Base-by-base conservation (phyloP, 768 basidiomycete genomes). In the Tylopilus intermedius region DNA sequence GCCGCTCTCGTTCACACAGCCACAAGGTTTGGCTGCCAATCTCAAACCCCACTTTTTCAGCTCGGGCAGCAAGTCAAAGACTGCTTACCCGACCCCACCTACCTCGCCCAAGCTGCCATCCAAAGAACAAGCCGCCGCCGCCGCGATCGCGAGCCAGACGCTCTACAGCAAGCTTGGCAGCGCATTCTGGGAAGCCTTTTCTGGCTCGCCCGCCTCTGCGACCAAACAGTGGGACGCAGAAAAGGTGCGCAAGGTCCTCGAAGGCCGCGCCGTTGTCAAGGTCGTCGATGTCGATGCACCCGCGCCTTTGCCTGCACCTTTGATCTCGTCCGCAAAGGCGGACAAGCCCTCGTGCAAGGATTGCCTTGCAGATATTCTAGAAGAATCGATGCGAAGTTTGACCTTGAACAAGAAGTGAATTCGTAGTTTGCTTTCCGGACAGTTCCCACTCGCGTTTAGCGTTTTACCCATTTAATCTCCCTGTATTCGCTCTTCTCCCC, bases 181-280 rank as follows among this genome's bases (percentile, higher is more conserved):
- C 21, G 88, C 90, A 41, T 93, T 94, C 72, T 89, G 90, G 87
- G 90, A 91, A 57, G 92, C 92, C 14, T 94, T 94, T 70, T 77
- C 84, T n/a, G 84, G 83, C 3, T 58, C 66, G 5, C 50, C 60
- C 8, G 2, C 62, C 33, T 58, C 61, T 43, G 51, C 61, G 44
- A 6, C 63, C 39, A 73, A 69, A 49, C 58, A 71, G 24, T 79
- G 74, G 80, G 88, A 92, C 64, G 77, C 82, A 54, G 88, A 91
- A 50, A 93, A 92, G 70, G 86, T 93, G 1, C 74, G 84, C 61
- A 81, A 77, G 61, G 86, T 94, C 44, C 72, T 93, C 61, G 89
- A 91, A 56, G 91, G 91, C 45, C 86, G 80, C 60, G 90, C 90
- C 3, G 87, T 90, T 32, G 74, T 92, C 55, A 74, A 77, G 41